Base-by-base conservation (phyloP, 768 basidiomycete genomes). In the Clitopilus passeckerianus region DNA sequence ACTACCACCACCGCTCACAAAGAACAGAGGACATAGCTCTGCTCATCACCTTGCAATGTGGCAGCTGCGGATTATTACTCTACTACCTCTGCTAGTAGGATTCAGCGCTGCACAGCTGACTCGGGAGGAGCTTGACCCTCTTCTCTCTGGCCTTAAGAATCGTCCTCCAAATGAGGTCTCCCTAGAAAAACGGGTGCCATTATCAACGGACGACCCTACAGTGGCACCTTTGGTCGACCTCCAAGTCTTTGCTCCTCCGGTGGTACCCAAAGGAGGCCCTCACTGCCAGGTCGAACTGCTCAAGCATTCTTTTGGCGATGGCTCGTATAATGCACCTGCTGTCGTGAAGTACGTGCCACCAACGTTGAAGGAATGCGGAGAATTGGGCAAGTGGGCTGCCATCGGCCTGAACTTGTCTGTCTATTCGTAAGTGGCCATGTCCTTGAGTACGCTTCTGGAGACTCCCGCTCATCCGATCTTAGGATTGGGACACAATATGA, bases 381-480 rank as follows among this genome's bases (percentile, higher is more conserved):
- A 73, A 6, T 70, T 79, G 12, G 84, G 86, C 0, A 75, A 81
- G 16, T 87, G 86, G 85, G 77, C 81, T 5, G 82, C 79, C 0
- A 77, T 86, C 34, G 80, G 77, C 53, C 66, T 86, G 56, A 84
- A 87, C 66, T 79, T 85, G 57, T 83, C 85, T 0, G 84, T 82
- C 23, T 81, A 77, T 12, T 84, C 80, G 63, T 71, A 41, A 57
- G 70, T 68, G 5, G 15, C 14, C 16, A 23, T 6, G 12, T 20
- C 9, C 9, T 35, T 12, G 18, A 6, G 34, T 20, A 14, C 30
- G 30, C 9, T 10, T 27, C 15, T 27, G 35, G 12, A 35, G 44
- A 24, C 57, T 30, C 55, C 41, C 5, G 46, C n/a, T 37, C 16
- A 27, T 15, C 10, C 18, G 12, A 22, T 0, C 20, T 10, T 54